phyloP scores from a whole-genome alignment of 2,329 filamentous ascomycete species.

The Esteya vermicola region DNA sequence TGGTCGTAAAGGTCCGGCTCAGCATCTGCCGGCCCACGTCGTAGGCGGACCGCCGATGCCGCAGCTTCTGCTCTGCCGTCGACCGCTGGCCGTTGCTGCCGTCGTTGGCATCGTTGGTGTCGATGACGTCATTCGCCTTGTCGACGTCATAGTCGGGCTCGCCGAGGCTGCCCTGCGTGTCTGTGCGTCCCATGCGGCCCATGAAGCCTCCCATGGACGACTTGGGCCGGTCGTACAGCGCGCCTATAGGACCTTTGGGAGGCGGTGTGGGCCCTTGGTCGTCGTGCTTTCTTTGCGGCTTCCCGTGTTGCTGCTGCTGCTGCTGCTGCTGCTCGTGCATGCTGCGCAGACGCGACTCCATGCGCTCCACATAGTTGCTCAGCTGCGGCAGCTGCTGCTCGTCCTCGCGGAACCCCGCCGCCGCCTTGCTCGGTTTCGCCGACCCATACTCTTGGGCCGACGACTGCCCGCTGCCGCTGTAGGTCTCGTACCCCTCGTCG shows the following conservation, averaged over 20 bases:
- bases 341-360: constrained; percentile 69
- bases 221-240: constrained; percentile 37
- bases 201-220: constrained; percentile 33
- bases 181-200: too few species aligned
- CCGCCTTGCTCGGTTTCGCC: constrained; percentile 19
- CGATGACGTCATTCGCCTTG: not conserved
- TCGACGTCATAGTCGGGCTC: too few species aligned
- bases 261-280: constrained; percentile 24
- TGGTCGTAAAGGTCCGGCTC: constrained; percentile 72
- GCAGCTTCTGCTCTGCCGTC: constrained; percentile 32
- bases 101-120: too few species aligned
- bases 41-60: constrained; percentile 60
- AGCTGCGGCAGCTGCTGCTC: constrained; percentile 53
- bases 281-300: constrained; percentile 4
- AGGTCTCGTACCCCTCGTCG: constrained; percentile 48
- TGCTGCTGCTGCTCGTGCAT: constrained; percentile 49
- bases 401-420: constrained; percentile 24
- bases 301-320: constrained; percentile 3
- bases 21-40: constrained; percentile 59
- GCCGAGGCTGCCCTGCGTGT: too few species aligned
- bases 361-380: constrained; percentile 77
- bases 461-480: constrained; percentile 33
- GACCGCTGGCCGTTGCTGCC: too few species aligned
- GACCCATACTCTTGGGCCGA: too few species aligned
- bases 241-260: constrained; percentile 26